A percentile compares a stretch with the other conserved stretches of the same genome.
phyloP scores from a whole-genome alignment of 495 filamentous ascomycete species.

The Jackrogersella minutella region DNA sequence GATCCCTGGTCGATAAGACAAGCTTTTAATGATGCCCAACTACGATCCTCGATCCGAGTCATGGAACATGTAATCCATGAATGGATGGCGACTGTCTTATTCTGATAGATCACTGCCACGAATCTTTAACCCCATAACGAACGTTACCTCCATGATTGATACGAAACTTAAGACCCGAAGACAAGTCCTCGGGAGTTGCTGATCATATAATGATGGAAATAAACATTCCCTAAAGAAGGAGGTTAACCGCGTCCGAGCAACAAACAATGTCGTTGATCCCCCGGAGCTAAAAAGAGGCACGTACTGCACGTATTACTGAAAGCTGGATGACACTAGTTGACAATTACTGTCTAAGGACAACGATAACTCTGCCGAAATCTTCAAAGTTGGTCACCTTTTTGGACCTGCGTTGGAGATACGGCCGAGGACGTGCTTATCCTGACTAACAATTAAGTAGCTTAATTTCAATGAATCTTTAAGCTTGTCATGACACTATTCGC shows the following conservation, averaged over 20 bases:
- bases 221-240: neutral
- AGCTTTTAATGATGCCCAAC: conserved; percentile 1
- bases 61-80: conserved; percentile 12
- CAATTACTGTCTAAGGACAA: conserved; percentile 28
- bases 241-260: conserved; percentile 20
- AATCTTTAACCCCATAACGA: conserved; percentile 19
- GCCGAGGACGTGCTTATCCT: conserved; percentile 11
- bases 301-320: conserved; percentile 13
- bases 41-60: conserved; percentile 9
- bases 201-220: conserved; percentile 20
- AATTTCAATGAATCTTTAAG: conserved; percentile 4
- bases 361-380: conserved; percentile 21
- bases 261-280: neutral
- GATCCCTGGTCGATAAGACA: conserved; percentile 2
- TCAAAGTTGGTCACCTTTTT: conserved; percentile 15
- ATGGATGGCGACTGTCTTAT: conserved; percentile 13
- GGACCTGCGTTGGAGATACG: conserved; percentile 28
- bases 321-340: neutral
- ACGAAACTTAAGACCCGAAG: conserved; percentile 19
- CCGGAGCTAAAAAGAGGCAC: conserved; percentile 28
- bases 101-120: conserved; percentile 11
- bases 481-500: conserved; percentile 6
- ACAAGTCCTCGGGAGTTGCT: conserved; percentile 18
- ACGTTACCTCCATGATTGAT: conserved; percentile 16
- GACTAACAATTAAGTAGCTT: neutral